Conservation (phyloP, 2,329 filamentous ascomycete genomes). For the Neocatenulostroma microsporum region DNA sequence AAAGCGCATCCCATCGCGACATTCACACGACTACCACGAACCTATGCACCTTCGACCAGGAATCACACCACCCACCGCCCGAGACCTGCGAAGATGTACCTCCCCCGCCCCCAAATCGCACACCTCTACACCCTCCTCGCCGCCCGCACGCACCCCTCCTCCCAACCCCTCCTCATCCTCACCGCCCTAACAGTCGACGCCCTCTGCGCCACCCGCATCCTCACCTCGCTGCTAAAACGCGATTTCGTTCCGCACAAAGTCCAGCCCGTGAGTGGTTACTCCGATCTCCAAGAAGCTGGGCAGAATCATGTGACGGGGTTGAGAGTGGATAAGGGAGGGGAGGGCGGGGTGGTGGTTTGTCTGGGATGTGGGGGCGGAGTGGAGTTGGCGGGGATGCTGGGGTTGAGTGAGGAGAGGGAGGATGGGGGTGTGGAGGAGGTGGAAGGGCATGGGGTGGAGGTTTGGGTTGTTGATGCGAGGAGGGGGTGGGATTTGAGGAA, state of each 20-base stretch:
- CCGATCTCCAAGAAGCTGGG: conserved; percentile 73
- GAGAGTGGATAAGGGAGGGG: conserved; percentile 76
- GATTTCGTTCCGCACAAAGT: conserved; percentile 98
- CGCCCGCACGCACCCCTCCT: conserved; percentile 77
- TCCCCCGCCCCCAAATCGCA: conserved; percentile 79
- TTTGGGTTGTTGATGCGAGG: conserved; percentile 89
- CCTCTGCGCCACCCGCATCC: conserved; percentile 87
- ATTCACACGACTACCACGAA: too few relatives aligned
- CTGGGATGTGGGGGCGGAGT: conserved; percentile 88
- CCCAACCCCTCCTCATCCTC: conserved; percentile 82
- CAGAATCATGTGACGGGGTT: conserved; percentile 73
- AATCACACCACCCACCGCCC: too few relatives aligned
- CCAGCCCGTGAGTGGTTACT: conserved; percentile 87
- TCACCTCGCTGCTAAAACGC: conserved; percentile 87
- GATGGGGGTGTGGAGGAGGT: conserved; percentile 38
- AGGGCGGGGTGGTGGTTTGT: conserved; percentile 82
- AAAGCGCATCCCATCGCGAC: too few relatives aligned
- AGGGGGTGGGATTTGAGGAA: conserved; percentile 93
- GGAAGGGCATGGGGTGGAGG: conserved; percentile 72
- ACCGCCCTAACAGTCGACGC: conserved; percentile 92
- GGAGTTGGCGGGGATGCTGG: conserved; percentile 72
- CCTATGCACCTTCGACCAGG: too few relatives aligned
- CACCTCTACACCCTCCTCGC: conserved; percentile 88
- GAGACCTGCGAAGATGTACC: conserved; percentile 61
- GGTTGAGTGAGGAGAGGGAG: conserved; percentile 50